These are phyloP conservation scores for Ustilago vetiveriae DNA, from an alignment of 1,284 basidiomycete species.

Conservation along the genomic window DNA sequence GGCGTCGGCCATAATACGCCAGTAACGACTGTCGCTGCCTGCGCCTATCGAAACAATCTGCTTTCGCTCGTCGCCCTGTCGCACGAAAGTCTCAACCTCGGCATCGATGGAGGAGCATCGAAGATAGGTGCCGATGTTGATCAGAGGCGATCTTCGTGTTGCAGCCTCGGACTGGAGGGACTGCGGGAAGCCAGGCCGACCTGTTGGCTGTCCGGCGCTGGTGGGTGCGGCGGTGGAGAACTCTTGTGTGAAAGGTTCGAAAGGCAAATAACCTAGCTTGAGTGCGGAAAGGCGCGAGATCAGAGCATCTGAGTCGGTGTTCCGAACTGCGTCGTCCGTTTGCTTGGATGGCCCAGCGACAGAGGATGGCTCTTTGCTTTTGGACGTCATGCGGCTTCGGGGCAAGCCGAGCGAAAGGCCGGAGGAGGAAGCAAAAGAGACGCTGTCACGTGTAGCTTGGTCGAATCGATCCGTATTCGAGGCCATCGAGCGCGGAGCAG, in stretches of 20 bases:
- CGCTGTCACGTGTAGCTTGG: too few species aligned
- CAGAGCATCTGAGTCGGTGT: constrained; percentile 79
- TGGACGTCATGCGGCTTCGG: constrained; percentile 4
- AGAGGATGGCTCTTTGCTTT: not conserved
- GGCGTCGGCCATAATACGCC: constrained; percentile 78
- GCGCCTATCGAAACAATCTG: constrained; percentile 91
- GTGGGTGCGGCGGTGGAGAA: constrained; percentile 8
- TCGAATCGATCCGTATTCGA: too few species aligned
- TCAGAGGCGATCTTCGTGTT: constrained; percentile 79
- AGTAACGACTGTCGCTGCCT: constrained; percentile 91
- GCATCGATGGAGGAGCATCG: constrained; percentile 82
- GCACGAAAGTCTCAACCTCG: constrained; percentile 80
- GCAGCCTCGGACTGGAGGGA: constrained; percentile 16
- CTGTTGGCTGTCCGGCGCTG: not conserved
- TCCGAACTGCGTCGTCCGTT: constrained; percentile 74
- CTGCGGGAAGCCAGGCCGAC: not conserved
- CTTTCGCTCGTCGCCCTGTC: constrained; percentile 67
- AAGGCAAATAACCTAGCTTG: constrained; percentile 27
- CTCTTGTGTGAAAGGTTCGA: constrained; percentile 44
- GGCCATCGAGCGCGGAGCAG: not conserved
- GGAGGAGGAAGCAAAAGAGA: constrained; percentile 6
- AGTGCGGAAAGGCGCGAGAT: constrained; percentile 75
- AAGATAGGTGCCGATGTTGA: constrained; percentile 93
- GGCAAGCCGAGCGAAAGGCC: constrained; percentile 36
- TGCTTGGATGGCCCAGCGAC: constrained; percentile 1